These are phyloP conservation scores for Alternaria consortialis DNA, from an alignment of 2,329 filamentous ascomycete species.

Conservation along the genomic window DNA sequence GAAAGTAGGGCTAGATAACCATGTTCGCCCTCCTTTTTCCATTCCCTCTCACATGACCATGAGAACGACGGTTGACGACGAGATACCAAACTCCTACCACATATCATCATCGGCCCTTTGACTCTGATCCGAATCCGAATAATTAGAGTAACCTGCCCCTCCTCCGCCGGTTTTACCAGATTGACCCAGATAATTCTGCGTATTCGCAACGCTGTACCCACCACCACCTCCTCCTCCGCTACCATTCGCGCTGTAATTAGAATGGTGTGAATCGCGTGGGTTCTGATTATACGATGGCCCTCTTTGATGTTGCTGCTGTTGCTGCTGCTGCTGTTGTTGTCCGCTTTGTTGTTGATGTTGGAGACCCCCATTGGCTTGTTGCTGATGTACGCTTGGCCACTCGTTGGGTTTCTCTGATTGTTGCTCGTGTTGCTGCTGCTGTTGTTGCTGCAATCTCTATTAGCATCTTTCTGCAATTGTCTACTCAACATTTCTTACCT, in stretches of 20 bases:
- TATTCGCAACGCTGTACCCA: constrained; percentile 50
- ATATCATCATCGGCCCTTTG: constrained; percentile 49
- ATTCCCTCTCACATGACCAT: no score
- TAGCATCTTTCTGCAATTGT: not conserved
- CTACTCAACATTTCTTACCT: constrained; percentile 24
- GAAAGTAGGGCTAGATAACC: constrained; percentile 1
- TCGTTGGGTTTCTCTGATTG: constrained; percentile 31
- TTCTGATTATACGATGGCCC: constrained; percentile 29
- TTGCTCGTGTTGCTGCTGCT: constrained; percentile 36
- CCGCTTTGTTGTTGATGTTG: constrained; percentile 24
- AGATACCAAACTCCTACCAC: constrained; percentile 39
- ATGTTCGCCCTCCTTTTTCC: not conserved
- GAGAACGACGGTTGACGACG: no score
- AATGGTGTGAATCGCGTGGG: constrained; percentile 46
- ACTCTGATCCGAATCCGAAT: constrained; percentile 42
- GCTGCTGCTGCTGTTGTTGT: constrained; percentile 7
- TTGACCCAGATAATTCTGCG: constrained; percentile 48
- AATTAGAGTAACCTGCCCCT: constrained; percentile 36
- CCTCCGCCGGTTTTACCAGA: constrained; percentile 26
- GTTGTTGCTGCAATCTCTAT: constrained; percentile 23
- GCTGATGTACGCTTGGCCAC: constrained; percentile 31
- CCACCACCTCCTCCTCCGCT: constrained; percentile 30
- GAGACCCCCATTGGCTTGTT: constrained; percentile 22
- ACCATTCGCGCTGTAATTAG: constrained; percentile 35
- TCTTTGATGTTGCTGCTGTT: constrained; percentile 1